phyloP scores from a whole-genome alignment of 495 filamentous ascomycete species.

The Xylaria castorea region DNA sequence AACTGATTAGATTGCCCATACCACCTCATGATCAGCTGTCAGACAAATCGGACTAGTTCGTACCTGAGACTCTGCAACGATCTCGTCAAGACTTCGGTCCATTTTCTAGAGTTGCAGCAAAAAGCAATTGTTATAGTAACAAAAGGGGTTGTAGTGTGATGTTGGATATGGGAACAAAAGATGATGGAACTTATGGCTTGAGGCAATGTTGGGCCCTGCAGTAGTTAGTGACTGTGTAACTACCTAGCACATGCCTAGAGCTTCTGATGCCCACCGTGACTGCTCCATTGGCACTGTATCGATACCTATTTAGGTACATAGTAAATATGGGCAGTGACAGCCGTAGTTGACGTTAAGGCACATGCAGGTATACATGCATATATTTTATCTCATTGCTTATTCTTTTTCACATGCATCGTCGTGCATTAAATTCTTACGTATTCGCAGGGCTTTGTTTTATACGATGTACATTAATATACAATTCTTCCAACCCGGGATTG shows the following conservation, averaged over 20 bases:
- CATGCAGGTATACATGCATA: no score
- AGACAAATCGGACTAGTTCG: conserved; percentile 33
- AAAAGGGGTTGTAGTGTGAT: neutral
- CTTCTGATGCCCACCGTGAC: neutral
- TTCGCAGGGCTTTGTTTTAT: neutral
- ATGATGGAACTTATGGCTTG: neutral
- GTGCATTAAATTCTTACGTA: neutral
- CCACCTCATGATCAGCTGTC: conserved; percentile 15
- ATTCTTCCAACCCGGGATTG: neutral
- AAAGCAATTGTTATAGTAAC: neutral
- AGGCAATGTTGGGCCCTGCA: neutral
- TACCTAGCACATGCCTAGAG: neutral
- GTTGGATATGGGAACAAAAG: conserved; percentile 3
- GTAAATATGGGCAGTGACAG: neutral
- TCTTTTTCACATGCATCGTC: neutral
- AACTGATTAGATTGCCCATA: conserved; percentile 9
- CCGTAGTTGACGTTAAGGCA: neutral
- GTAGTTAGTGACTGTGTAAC: neutral
- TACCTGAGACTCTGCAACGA: conserved; percentile 83
- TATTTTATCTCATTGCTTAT: neutral
- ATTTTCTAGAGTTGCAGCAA: conserved; percentile 48
- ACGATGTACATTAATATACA: neutral
- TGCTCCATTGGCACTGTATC: neutral
- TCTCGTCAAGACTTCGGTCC: conserved; percentile 86
- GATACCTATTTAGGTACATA: neutral